Conservation (phyloP, 2,329 filamentous ascomycete genomes). For the Trichoderma atrobrunneum region DNA sequence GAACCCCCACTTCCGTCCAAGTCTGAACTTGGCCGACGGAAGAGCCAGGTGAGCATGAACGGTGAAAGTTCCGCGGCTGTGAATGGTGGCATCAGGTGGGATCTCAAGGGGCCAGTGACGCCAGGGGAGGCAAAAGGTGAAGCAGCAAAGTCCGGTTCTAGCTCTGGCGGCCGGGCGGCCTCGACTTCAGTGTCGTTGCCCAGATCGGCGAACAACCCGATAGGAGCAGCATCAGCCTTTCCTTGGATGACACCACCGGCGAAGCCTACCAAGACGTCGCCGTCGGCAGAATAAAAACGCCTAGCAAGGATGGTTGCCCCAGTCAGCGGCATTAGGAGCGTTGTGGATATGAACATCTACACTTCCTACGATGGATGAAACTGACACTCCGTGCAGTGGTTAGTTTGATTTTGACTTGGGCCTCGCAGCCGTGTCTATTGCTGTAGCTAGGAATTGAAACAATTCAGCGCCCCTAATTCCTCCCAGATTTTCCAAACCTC, state of each 20-base stretch:
- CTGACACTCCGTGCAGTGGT: not conserved
- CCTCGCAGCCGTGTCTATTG: not conserved
- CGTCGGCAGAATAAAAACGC: slow-evolving; percentile 27
- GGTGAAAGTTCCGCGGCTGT: slow-evolving; percentile 26
- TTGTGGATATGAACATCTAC: not conserved
- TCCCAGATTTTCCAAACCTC: not conserved
- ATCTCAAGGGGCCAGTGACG: slow-evolving; percentile 44
- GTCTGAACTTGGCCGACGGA: slow-evolving; percentile 51
- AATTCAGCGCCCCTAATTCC: not conserved
- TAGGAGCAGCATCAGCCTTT: slow-evolving; percentile 91
- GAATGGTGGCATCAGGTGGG: slow-evolving; percentile 46
- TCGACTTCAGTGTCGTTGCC: slow-evolving; percentile 39
- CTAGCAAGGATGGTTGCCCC: not conserved
- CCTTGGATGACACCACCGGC: slow-evolving; percentile 73
- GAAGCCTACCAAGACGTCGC: slow-evolving; percentile 36
- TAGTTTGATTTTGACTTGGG: not conserved
- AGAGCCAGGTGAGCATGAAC: slow-evolving; percentile 45
- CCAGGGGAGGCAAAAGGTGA: not conserved
- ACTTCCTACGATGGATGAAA: not conserved
- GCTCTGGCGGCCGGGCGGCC: slow-evolving; percentile 31
- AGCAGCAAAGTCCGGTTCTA: not conserved
- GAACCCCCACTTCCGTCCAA: slow-evolving; percentile 49
- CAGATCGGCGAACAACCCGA: slow-evolving; percentile 67
- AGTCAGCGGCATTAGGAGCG: not conserved
- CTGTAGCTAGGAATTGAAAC: slow-evolving; percentile 9